Base-by-base conservation (phyloP, 169 alveolate species). In the Plasmodium yoelii region DNA sequence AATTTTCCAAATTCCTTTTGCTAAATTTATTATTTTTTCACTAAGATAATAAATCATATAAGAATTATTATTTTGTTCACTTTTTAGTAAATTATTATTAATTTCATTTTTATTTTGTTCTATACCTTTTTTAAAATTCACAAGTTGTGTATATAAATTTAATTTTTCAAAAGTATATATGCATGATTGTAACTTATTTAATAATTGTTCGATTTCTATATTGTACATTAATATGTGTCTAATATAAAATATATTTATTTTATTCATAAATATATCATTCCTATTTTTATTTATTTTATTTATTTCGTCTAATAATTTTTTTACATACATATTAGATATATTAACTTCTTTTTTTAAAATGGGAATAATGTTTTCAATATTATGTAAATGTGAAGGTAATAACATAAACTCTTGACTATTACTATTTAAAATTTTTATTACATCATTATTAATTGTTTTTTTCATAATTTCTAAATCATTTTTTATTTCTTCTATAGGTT, bases 341-440 rank as follows among this genome's bases (percentile, higher is more conserved):
- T 46, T 64, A 1, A 86, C 53, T 24, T 86, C 87, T 71, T 57
- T 86, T 53, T 70, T 64, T 26, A 86, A 71, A 28, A 47, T 6
- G 19, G 91, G 91, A 18, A 86, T 86, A 15, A 70, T 70, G 42
- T 59, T 68, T 86, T 86, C 91, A 18, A 86, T 86, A 13, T 26
- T 9, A 69, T 86, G 69, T 46, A 86, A 60, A 64, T 86, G 69
- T 13, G 91, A 69, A 3, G 91, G 91, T 70, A 86, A 65, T 22
- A 57, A 65, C 91, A 86, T 70, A 86, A 86, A 86, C 42, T 65
- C 91, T 9, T 69, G n/a, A 1, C 34, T 34, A 55, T 86, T 86
- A 47, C 19, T 86, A 18, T 70, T 86, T 47, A 86, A 70, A 22
- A 86, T 86, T 59, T 59, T 86, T 47, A 86, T 86, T 8, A 86